Conservation (phyloP, 2,329 filamentous ascomycete genomes). For the Alternaria alternata region DNA sequence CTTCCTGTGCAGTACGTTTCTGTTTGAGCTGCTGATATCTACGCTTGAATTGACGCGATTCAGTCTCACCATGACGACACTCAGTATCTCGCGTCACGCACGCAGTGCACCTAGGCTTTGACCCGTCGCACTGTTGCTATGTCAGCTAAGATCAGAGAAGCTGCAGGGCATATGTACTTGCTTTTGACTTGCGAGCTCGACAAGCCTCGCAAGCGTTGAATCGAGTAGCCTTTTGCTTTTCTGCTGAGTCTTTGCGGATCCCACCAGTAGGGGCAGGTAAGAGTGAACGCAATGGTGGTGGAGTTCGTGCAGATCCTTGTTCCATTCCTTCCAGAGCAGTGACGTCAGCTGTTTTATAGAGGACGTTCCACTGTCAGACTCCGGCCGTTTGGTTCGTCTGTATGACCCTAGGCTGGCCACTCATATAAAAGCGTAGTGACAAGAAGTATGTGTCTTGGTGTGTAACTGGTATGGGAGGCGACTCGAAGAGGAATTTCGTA, state of each 20-base stretch:
- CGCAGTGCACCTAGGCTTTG: slow-evolving; percentile 14
- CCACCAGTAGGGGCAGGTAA: slow-evolving; percentile 11
- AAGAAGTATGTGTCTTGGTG: neutral
- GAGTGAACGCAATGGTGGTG: slow-evolving; percentile 10
- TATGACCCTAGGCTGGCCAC: neutral
- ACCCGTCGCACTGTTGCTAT: slow-evolving; percentile 16
- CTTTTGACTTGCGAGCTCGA: slow-evolving; percentile 21
- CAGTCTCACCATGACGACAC: slow-evolving; percentile 15
- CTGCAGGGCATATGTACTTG: neutral
- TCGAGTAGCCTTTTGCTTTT: slow-evolving; percentile 1
- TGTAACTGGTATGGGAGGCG: neutral
- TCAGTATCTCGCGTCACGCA: slow-evolving; percentile 12
- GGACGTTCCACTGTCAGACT: neutral
- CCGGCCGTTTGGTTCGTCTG: neutral
- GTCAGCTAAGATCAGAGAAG: neutral
- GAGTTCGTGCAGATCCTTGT: neutral
- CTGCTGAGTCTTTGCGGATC: neutral
- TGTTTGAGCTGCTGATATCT: slow-evolving; percentile 14
- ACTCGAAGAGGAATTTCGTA: slow-evolving; percentile 4
- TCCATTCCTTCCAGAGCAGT: slow-evolving; percentile 4
- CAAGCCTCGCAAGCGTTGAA: slow-evolving; percentile 19
- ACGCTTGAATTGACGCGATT: slow-evolving; percentile 15
- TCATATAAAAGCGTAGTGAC: neutral
- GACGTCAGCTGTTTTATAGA: neutral
- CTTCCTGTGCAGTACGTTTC: slow-evolving; percentile 17